Conservation (phyloP, 768 basidiomycete genomes). For the Sporobolomyces roseus region DNA sequence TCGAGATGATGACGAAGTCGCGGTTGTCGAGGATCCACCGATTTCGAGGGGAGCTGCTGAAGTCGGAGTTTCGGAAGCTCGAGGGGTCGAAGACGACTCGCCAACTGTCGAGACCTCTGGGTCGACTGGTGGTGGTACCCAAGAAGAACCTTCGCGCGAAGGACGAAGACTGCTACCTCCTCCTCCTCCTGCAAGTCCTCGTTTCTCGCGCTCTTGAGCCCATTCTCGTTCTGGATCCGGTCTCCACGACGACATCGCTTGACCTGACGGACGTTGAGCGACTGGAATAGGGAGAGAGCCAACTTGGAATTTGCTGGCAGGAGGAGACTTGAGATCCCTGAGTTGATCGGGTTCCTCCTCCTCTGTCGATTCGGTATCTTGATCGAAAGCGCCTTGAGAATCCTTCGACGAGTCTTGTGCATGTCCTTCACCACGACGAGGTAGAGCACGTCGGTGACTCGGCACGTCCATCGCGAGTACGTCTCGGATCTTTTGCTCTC, state of each 20-base stretch:
- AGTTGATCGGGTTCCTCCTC: not conserved
- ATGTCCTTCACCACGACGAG: too few species aligned
- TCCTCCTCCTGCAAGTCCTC: not conserved
- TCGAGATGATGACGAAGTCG: not conserved
- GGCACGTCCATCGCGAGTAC: conserved; percentile 38
- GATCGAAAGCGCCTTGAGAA: too few species aligned
- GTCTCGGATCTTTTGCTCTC: conserved; percentile 37
- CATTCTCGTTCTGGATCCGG: conserved; percentile 33
- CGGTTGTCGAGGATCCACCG: not conserved
- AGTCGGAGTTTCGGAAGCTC: not conserved
- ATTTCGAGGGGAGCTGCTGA: conserved; percentile 17
- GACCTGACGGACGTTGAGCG: not conserved
- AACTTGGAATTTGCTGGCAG: conserved; percentile 12
- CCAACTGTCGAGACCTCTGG: not conserved
- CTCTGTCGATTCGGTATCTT: not conserved
- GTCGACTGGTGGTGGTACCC: not conserved
- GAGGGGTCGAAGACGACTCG: not conserved
- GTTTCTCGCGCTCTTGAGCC: conserved; percentile 22
- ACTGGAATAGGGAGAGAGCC: conserved; percentile 35
- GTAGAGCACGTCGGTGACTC: conserved; percentile 18
- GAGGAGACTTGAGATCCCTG: not conserved
- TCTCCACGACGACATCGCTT: conserved; percentile 23
- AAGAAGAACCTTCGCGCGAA: not conserved
- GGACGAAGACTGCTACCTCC: not conserved
- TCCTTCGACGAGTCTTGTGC: not conserved